Evolutionary conservation across 306 rosid genomes (phyloP), one percentile per base, ranked within the genome.

Genomic region (Carpinus fangiana): DNA sequence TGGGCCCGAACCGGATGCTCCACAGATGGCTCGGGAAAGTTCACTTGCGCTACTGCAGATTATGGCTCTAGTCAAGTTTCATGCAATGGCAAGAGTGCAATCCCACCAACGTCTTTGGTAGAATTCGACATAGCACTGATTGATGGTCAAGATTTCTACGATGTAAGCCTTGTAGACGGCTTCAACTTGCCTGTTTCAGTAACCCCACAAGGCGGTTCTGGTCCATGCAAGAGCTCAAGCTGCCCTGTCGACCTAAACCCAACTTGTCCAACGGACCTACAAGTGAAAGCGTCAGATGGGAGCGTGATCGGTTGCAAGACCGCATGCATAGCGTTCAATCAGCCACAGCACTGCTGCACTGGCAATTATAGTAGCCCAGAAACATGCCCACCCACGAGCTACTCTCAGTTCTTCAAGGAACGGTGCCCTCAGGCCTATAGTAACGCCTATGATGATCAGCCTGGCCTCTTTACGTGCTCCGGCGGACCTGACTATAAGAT

Each of bases 341-440:
- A 36, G 53, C 88, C 88, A 8, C 48, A 82, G 8, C 84, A 72
- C 57, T 88, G 89, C 8, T 86, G 89, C 83, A 59, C 83, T 12
- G 82, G 83, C 0, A 78, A 28, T 0, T 47, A 47, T 47, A 11
- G 51, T 47, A 52, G 26, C 2, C 82, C 88, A 0, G 67, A 61
- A 2, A 83, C 43, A 4, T 88, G 91, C 20, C 80, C 76, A 1
- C 88, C 91, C 23, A 81, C 86, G 0, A 1, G 75, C 2, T 86
- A 81, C 48, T 88, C 91, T 0, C 3, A 0, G 64, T 72, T 88
- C 17, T 88, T 86, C 21, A 65, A 88, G 80, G 34, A 54, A 1
- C 83, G 79, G 65, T 88, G 91, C 45, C 89, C 89, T 36, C 71
- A 46, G 31, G 91, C 91, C 59, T 88, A 88, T 72, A 88, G 86